These are phyloP conservation scores for Pythium sukuiense DNA, from an alignment of 352 stramenopile genomes.

Conservation along the genomic window DNA sequence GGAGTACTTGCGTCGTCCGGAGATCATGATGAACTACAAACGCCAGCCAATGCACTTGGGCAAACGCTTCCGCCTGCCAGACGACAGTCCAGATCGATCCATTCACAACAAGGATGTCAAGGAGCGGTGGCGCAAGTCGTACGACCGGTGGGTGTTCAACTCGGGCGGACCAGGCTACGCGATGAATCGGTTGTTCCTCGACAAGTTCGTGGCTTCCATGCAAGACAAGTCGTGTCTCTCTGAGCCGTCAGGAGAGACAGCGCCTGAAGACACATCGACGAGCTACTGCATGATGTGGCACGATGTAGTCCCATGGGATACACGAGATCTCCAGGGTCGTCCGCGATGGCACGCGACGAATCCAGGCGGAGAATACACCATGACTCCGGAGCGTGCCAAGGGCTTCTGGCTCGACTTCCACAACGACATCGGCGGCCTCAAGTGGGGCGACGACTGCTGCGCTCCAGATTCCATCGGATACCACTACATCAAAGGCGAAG, in stretches of 20 bases:
- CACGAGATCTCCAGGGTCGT: neutral
- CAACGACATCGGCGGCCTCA: conserved; percentile 59
- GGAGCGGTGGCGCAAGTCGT: neutral
- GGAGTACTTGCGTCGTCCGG: conserved; percentile 47
- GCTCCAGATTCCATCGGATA: conserved; percentile 69
- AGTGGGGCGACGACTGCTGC: conserved; percentile 46
- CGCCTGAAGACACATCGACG: neutral
- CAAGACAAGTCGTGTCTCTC: neutral
- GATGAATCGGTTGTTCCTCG: neutral
- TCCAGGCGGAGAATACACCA: neutral
- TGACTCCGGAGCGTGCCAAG: conserved; percentile 29
- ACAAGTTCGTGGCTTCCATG: neutral
- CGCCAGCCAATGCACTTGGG: conserved; percentile 70
- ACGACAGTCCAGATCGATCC: conserved; percentile 2
- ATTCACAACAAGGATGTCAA: neutral
- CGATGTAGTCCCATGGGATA: neutral
- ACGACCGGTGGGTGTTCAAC: neutral
- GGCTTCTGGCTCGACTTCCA: conserved; percentile 73
- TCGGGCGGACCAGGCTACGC: neutral
- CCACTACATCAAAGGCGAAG: conserved; percentile 61
- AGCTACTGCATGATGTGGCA: neutral
- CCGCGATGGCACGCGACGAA: neutral
- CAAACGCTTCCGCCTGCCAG: conserved; percentile 67
- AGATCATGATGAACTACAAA: conserved; percentile 55
- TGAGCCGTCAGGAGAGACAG: neutral